phyloP scores from a whole-genome alignment of 345 rosid genomes.

The Excoecaria cochinchinensis region DNA sequence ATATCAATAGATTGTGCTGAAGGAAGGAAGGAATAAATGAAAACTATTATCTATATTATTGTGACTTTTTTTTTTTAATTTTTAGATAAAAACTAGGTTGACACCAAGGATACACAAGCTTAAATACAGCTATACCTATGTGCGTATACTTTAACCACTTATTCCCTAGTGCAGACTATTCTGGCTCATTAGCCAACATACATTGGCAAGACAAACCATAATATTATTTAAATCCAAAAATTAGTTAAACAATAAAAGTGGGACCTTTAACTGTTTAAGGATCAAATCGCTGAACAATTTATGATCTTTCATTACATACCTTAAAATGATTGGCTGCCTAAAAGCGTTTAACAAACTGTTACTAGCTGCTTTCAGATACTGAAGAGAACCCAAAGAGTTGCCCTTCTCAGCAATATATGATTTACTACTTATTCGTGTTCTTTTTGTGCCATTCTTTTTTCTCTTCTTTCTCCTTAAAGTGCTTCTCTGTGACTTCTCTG shows the following conservation, averaged over 20 bases:
- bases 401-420: slow-evolving; percentile 32
- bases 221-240: not conserved
- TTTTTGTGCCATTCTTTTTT: slow-evolving; percentile 49
- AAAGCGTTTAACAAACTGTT: slow-evolving; percentile 61
- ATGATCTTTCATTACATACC: slow-evolving; percentile 41
- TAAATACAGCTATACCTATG: not conserved
- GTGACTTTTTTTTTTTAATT: not conserved
- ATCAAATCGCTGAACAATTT: not conserved
- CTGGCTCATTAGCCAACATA: slow-evolving; percentile 3
- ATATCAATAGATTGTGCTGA: not conserved
- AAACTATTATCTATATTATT: not conserved
- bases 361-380: slow-evolving; percentile 67
- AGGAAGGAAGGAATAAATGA: not conserved
- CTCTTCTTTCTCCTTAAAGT: slow-evolving; percentile 68
- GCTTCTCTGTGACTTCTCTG: slow-evolving; percentile 31
- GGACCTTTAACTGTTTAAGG: not conserved
- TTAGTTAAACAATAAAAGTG: not conserved
- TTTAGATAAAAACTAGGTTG: not conserved
- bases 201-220: not conserved
- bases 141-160: not conserved
- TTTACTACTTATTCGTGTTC: slow-evolving; percentile 25
- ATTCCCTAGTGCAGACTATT: not conserved
- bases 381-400: slow-evolving; percentile 48
- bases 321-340: slow-evolving; percentile 72
- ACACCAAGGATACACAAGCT: not conserved